Base-by-base conservation (phyloP, 2,329 filamentous ascomycete species). In the Myriosclerotinia duriaeana region DNA sequence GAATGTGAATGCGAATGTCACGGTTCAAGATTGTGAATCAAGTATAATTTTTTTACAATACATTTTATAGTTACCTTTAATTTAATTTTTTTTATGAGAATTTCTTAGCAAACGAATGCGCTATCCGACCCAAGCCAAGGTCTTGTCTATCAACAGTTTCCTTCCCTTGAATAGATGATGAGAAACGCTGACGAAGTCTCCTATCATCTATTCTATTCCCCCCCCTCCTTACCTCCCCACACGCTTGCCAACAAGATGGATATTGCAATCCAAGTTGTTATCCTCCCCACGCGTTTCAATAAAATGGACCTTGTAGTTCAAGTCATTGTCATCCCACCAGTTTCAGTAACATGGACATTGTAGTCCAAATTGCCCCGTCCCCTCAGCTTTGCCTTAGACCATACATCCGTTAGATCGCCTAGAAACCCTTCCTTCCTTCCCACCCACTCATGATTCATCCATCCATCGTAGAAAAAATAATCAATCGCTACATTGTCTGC, bases 371-470 rank as follows among this genome's bases (percentile, higher is more conserved):
- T 14, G 30, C 44, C 44, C n/a, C 20, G 6, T 22, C 14, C n/a
- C 34, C 34, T 38, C 34, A 36, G 11, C 46, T 38, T 50, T 20
- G 26, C n/a, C 38, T 17, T n/a, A 38, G 14, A 50, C 46, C 34
- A 61, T 22, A 34, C n/a, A 38, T 50, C 20, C 44, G 20, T 38
- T n/a, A 22, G 20, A 52, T 40, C 34, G n/a, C 30, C 58, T 9
- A 38, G 7, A 40, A 60, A 22, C 14, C 20, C 11, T 48, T 26
- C 54, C 26, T 30, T 44, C 58, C 58, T 20, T 36, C 30, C 44
- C 30, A 20, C 8, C 34, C 46, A 17, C 58, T 50, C 58, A 38
- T 61, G 34, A 61, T 30, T 61, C 58, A 61, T 61, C 26, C 44
- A 60, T 60, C 30, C 44, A 48, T 60, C 56, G 34, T 54, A 50